These are phyloP conservation scores for Suhomyces faveliae DNA, from an alignment of 805 yeast genomes.

Conservation along the genomic window DNA sequence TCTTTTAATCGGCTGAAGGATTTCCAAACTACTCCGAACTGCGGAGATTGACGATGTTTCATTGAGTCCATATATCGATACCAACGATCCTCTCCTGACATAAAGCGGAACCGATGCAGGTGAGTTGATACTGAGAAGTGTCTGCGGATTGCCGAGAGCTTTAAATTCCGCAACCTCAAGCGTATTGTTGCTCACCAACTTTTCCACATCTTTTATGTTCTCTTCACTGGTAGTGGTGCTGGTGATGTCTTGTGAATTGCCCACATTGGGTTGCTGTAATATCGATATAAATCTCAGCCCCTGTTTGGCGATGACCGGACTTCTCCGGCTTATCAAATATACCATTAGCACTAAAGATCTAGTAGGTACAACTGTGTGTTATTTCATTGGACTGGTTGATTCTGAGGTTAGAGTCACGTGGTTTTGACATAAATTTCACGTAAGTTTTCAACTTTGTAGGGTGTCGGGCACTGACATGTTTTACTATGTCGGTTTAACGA, in stretches of 20 bases:
- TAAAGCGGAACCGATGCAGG: slow-evolving; percentile 60
- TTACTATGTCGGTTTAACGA: too few relatives aligned
- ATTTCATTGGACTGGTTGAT: neutral
- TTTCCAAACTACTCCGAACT: slow-evolving; percentile 26
- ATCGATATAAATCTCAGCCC: neutral
- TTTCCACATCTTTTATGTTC: slow-evolving; percentile 14
- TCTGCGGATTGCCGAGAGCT: slow-evolving; percentile 48
- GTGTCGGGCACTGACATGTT: too few relatives aligned
- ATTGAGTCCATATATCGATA: slow-evolving; percentile 43
- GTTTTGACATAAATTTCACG: too few relatives aligned
- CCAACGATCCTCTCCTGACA: slow-evolving; percentile 47
- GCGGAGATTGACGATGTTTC: slow-evolving; percentile 15
- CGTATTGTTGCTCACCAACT: slow-evolving; percentile 15
- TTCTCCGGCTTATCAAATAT: neutral
- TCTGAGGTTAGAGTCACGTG: neutral
- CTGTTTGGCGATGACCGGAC: neutral
- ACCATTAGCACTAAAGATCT: neutral
- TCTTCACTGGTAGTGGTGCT: slow-evolving; percentile 8
- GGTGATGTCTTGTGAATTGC: slow-evolving; percentile 1
- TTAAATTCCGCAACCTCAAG: slow-evolving; percentile 32
- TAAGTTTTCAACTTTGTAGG: too few relatives aligned
- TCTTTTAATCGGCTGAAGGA: slow-evolving; percentile 40
- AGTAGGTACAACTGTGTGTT: neutral
- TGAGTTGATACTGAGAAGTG: slow-evolving; percentile 48
- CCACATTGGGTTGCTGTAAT: neutral